These are phyloP conservation scores for Ophidiomyces ophidiicola DNA, from an alignment of 2,329 filamentous ascomycete genomes.

Conservation along the genomic window DNA sequence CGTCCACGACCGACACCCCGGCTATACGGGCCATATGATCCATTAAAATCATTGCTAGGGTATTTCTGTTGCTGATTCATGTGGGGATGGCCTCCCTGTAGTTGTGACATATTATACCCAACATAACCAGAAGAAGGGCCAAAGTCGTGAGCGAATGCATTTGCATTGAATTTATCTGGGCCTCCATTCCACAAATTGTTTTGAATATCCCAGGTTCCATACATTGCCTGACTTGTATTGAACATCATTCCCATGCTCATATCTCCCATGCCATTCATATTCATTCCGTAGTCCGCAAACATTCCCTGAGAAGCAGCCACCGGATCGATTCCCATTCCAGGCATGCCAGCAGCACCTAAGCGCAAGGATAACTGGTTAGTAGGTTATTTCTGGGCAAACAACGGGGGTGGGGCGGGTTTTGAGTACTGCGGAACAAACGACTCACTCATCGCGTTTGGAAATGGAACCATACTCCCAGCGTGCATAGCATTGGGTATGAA, in stretches of 20 bases:
- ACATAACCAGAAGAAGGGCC: conserved; percentile 60
- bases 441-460: conserved; percentile 85
- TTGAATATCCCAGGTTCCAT: conserved; percentile 71
- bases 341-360: conserved; percentile 48
- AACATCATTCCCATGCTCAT: conserved; percentile 62
- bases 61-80: conserved; percentile 39
- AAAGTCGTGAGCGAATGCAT: conserved; percentile 63
- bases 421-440: conserved; percentile 15
- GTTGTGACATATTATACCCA: conserved; percentile 57
- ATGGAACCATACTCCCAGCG: conserved; percentile 38
- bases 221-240: conserved; percentile 47
- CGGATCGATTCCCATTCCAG: conserved; percentile 67
- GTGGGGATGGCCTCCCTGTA: conserved; percentile 73
- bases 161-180: conserved; percentile 84
- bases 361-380: neutral
- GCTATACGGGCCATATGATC: conserved; percentile 60
- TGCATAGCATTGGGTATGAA: conserved; percentile 40
- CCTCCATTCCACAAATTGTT: conserved; percentile 19
- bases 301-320: conserved; percentile 39
- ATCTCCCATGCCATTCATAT: conserved; percentile 74
- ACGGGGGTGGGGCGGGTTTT: no score
- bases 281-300: conserved; percentile 48
- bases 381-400: neutral
- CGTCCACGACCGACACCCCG: conserved; percentile 55
- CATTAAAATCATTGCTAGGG: conserved; percentile 52